Conservation (phyloP, 345 rosid species). For the Boechera retrofracta region DNA sequence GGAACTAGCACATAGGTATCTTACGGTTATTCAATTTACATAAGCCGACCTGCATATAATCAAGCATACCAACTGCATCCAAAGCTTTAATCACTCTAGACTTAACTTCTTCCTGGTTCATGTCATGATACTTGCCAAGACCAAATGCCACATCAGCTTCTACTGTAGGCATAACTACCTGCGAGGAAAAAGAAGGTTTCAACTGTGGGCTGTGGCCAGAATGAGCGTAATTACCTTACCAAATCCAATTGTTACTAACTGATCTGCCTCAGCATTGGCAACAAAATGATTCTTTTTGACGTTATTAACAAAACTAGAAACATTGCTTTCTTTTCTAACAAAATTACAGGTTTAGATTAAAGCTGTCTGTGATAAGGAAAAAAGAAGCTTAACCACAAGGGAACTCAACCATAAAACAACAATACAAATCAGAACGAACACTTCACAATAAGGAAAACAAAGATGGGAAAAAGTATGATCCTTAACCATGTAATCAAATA, state of each 20-base stretch:
- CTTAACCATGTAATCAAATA: not conserved
- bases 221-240: not conserved
- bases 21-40: not conserved
- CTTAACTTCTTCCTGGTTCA: slow-evolving; percentile 64
- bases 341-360: not conserved
- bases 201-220: not conserved
- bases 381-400: slow-evolving; percentile 2
- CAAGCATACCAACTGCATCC: slow-evolving; percentile 80
- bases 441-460: not conserved
- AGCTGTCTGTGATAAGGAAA: not conserved
- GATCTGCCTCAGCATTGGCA: not conserved
- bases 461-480: not conserved
- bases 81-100: slow-evolving; percentile 68
- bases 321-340: slow-evolving; percentile 1
- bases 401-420: slow-evolving; percentile 8
- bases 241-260: not conserved
- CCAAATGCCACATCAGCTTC: slow-evolving; percentile 97
- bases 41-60: slow-evolving; percentile 52
- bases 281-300: not conserved
- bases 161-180: slow-evolving; percentile 98
- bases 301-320: not conserved
- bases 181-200: slow-evolving; percentile 35
- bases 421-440: not conserved
- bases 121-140: slow-evolving; percentile 70
- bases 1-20: slow-evolving; percentile 11